Conservation (phyloP, 2,329 filamentous ascomycete species). For the Myriosclerotinia scirpicola region DNA sequence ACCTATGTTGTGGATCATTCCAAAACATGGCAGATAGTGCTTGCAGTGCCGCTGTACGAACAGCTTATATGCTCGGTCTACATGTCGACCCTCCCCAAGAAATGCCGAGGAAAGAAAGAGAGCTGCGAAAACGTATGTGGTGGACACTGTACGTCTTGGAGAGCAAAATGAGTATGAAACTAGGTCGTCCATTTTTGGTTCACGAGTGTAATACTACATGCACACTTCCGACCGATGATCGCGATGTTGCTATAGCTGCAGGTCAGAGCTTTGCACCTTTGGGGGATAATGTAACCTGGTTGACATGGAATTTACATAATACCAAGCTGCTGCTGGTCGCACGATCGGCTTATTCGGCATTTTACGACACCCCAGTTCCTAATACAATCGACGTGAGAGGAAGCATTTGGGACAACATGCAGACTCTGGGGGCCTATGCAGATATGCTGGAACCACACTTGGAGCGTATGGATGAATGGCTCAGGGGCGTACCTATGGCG, state of each 20-base stretch:
- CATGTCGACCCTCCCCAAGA: constrained; percentile 44
- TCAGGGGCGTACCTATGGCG: constrained; percentile 42
- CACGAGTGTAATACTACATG: constrained; percentile 37
- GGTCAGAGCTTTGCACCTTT: constrained; percentile 38
- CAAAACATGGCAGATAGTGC: constrained; percentile 44
- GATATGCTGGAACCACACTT: constrained; percentile 35
- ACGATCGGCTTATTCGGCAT: constrained; percentile 38
- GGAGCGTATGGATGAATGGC: constrained; percentile 40
- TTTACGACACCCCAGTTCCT: constrained; percentile 37
- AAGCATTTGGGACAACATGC: constrained; percentile 38
- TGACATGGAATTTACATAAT: constrained; percentile 39
- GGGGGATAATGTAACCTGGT: constrained; percentile 40
- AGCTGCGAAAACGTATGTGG: constrained; percentile 49
- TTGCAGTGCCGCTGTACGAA: constrained; percentile 42
- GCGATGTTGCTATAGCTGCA: constrained; percentile 34
- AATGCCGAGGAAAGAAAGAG: constrained; percentile 39
- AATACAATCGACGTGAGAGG: constrained; percentile 32
- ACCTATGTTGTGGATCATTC: constrained; percentile 44
- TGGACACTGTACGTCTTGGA: constrained; percentile 49
- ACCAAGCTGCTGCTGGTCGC: constrained; percentile 40
- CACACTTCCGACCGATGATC: constrained; percentile 41
- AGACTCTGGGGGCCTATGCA: constrained; percentile 38
- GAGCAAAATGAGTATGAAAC: constrained; percentile 42
- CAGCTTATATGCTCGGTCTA: constrained; percentile 44
- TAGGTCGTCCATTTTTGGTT: constrained; percentile 42